A percentile compares a stretch with the other conserved stretches of the same genome.
Conservation (phyloP, 2,329 filamentous ascomycete genomes). For the Penicillium sp. region DNA sequence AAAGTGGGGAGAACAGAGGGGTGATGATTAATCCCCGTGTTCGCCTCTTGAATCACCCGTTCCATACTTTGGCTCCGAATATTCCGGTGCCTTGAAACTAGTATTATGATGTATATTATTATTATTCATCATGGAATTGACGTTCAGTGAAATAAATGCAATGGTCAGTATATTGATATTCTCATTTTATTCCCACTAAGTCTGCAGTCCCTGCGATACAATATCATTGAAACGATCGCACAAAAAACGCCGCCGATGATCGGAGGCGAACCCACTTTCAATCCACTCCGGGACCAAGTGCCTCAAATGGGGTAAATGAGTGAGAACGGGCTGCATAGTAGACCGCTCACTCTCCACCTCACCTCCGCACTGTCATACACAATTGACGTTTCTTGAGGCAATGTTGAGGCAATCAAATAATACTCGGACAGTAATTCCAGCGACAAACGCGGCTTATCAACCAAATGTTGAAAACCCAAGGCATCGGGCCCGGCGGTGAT, state of each 20-base stretch:
- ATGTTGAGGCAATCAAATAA: not conserved
- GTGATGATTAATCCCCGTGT: conserved; percentile 21
- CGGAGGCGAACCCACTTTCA: conserved; percentile 11
- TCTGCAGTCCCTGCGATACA: not conserved
- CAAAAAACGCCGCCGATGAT: conserved; percentile 11
- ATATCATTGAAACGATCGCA: not conserved
- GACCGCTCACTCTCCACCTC: not conserved
- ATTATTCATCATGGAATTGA: too few species aligned
- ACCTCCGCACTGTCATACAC: not conserved
- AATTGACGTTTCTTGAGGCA: not conserved
- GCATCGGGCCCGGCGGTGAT: conserved; percentile 6
- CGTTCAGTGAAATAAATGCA: not conserved
- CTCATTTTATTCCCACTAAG: not conserved
- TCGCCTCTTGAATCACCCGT: conserved; percentile 1
- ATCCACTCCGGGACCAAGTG: conserved; percentile 1
- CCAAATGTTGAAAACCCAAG: not conserved
- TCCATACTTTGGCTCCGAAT: not conserved
- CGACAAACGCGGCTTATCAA: conserved; percentile 14
- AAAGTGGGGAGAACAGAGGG: conserved; percentile 14
- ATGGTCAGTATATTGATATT: not conserved
- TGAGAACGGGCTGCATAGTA: not conserved
- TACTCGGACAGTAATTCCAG: conserved; percentile 1
- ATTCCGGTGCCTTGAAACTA: not conserved
- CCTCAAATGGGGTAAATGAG: conserved; percentile 2
- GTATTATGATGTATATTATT: too few species aligned